phyloP scores from a whole-genome alignment of 2,329 filamentous ascomycete species.

The Neofusicoccum parvum region DNA sequence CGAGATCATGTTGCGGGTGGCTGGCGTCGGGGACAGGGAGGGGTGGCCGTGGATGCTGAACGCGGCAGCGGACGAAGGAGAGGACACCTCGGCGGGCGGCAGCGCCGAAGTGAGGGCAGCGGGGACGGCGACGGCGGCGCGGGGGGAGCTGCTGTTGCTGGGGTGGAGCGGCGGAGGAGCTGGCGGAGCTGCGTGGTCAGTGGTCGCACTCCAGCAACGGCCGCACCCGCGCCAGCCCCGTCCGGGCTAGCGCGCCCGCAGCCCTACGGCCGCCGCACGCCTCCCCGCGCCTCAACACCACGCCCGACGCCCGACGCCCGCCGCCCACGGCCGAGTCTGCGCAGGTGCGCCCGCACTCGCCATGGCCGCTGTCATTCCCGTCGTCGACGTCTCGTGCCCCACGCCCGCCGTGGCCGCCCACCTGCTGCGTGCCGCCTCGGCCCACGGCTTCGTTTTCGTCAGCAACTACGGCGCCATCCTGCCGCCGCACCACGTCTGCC shows the following conservation, averaged over 20 bases:
- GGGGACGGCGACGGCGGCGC: background rate
- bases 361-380: conserved; percentile 58
- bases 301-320: background rate
- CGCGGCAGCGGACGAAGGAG: background rate
- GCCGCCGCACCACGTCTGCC: conserved; percentile 64
- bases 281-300: conserved; percentile 12
- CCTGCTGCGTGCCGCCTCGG: conserved; percentile 76
- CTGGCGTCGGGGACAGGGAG: background rate
- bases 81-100: background rate
- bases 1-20: conserved; percentile 42
- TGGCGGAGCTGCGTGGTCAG: conserved; percentile 14
- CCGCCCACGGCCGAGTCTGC: too few relatives aligned
- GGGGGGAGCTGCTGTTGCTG: conserved; percentile 1
- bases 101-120: conserved; percentile 2
- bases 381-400: conserved; percentile 76
- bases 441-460: conserved; percentile 89
- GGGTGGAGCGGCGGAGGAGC: background rate
- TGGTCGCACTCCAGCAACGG: background rate
- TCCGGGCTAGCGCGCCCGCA: background rate
- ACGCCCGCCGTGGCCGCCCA: conserved; percentile 63
- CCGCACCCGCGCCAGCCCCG: background rate
- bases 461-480: conserved; percentile 69
- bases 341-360: background rate
- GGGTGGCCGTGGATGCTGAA: conserved; percentile 23
- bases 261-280: conserved; percentile 5